Conservation (phyloP, 2,329 filamentous ascomycete species). For the Ophiostoma ulmi region DNA sequence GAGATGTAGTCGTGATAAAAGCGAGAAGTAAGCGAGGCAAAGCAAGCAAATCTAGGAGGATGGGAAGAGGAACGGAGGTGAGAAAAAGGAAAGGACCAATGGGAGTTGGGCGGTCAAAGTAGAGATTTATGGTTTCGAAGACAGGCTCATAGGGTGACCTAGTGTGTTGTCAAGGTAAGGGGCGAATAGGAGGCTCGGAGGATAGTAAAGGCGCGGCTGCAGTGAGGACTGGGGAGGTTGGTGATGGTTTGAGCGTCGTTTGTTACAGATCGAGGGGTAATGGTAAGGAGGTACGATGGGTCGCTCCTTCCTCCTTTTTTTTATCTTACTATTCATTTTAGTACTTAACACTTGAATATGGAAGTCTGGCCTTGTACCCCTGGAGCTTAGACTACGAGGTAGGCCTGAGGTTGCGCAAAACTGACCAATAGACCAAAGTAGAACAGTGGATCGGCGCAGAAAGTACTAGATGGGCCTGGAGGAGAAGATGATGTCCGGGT, state of each 20-base stretch:
- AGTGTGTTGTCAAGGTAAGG: constrained; percentile 5
- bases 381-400: not conserved
- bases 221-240: not conserved
- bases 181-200: not conserved
- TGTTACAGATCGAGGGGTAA: constrained; percentile 16
- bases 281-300: constrained; percentile 14
- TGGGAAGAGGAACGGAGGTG: not conserved
- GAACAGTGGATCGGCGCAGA: not conserved
- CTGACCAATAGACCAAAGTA: not conserved
- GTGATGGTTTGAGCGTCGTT: constrained; percentile 5
- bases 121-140: not conserved
- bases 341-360: not conserved
- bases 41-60: not conserved
- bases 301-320: constrained; percentile 2
- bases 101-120: not conserved
- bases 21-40: not conserved
- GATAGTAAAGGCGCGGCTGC: not conserved
- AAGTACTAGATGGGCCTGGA: constrained; percentile 1
- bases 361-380: not conserved
- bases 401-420: not conserved
- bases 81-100: not conserved
- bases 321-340: not conserved
- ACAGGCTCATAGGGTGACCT: not conserved
- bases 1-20: not conserved
- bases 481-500: constrained; percentile 1